Percentiles rank a stretch among this genome's conserved stretches.
Conservation (phyloP, 306 rosid species). For the Crataegus laevigata region DNA sequence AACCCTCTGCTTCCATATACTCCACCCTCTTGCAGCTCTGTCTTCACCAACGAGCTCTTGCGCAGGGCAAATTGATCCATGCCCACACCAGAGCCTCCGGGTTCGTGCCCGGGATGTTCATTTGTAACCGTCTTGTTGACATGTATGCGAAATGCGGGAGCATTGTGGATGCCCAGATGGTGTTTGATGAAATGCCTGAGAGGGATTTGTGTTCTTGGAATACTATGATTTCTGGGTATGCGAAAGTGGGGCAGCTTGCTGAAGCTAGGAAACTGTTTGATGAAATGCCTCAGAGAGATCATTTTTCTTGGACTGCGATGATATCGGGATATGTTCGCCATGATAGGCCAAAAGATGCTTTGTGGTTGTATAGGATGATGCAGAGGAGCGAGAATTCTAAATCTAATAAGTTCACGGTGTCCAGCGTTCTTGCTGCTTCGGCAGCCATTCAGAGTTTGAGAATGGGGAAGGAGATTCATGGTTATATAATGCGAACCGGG, state of each 20-base stretch:
- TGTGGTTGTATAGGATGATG: conserved; percentile 50
- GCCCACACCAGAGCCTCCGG: conserved; percentile 47
- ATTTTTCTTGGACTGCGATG: conserved; percentile 56
- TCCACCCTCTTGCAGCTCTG: conserved; percentile 38
- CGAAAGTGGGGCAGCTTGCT: conserved; percentile 34
- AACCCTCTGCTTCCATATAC: conserved; percentile 44
- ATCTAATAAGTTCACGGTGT: conserved; percentile 39
- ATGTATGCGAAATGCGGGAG: conserved; percentile 54
- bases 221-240: conserved; percentile 54
- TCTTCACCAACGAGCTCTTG: conserved; percentile 44
- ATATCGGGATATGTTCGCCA: conserved; percentile 45
- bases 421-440: conserved; percentile 50
- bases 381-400: conserved; percentile 34
- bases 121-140: conserved; percentile 44
- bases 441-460: conserved; percentile 42
- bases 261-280: conserved; percentile 50
- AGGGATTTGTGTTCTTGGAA: conserved; percentile 71
- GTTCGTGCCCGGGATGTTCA: conserved; percentile 36
- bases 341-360: conserved; percentile 38
- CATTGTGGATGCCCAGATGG: conserved; percentile 36
- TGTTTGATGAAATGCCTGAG: conserved; percentile 52
- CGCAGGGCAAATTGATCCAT: conserved; percentile 42
- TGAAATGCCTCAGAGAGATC: conserved; percentile 58
- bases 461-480: conserved; percentile 65
- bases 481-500: conserved; percentile 37